A percentile compares a stretch with the other conserved stretches of the same genome.
Conservation (phyloP, 306 rosid species). For the Adenanthera pavonina region DNA sequence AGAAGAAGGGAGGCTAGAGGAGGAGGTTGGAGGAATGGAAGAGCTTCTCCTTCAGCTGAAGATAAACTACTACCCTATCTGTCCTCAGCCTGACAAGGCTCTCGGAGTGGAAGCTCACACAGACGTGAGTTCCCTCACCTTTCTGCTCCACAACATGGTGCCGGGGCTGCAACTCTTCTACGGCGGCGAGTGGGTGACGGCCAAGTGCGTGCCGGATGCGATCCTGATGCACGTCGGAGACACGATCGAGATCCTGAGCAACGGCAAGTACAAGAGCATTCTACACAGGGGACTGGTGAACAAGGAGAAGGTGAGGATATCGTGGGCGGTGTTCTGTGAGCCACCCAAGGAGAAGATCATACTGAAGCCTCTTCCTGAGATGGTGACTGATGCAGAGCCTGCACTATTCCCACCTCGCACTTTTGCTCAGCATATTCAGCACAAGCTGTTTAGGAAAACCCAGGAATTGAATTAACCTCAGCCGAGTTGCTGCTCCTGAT, state of each 20-base stretch:
- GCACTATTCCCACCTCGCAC: slow-evolving; percentile 73
- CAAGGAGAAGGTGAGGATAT: slow-evolving; percentile 83
- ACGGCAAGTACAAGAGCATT: slow-evolving; percentile 79
- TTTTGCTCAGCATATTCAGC: slow-evolving; percentile 78
- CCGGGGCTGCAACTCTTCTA: slow-evolving; percentile 87
- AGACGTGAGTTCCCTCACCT: slow-evolving; percentile 76
- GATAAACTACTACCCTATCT: slow-evolving; percentile 81
- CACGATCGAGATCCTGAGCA: slow-evolving; percentile 83
- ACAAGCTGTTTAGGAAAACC: slow-evolving; percentile 65
- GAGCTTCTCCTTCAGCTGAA: slow-evolving; percentile 80
- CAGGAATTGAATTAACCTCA: too few species aligned
- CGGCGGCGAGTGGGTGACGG: slow-evolving; percentile 72
- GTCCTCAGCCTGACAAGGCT: slow-evolving; percentile 89
- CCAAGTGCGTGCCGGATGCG: slow-evolving; percentile 75
- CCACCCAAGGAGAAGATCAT: slow-evolving; percentile 88
- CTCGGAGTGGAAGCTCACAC: slow-evolving; percentile 91
- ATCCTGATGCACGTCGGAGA: slow-evolving; percentile 88
- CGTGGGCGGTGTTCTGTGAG: slow-evolving; percentile 91
- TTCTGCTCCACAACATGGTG: slow-evolving; percentile 86
- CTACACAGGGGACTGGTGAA: slow-evolving; percentile 84
- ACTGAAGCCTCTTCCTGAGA: slow-evolving; percentile 71
- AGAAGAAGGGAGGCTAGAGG: slow-evolving; percentile 76
- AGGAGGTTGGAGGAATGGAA: slow-evolving; percentile 80
- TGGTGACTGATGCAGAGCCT: slow-evolving; percentile 59
- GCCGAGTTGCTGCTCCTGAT: too few species aligned